phyloP scores from a whole-genome alignment of 495 filamentous ascomycete species.

The Trichoderma virens region DNA sequence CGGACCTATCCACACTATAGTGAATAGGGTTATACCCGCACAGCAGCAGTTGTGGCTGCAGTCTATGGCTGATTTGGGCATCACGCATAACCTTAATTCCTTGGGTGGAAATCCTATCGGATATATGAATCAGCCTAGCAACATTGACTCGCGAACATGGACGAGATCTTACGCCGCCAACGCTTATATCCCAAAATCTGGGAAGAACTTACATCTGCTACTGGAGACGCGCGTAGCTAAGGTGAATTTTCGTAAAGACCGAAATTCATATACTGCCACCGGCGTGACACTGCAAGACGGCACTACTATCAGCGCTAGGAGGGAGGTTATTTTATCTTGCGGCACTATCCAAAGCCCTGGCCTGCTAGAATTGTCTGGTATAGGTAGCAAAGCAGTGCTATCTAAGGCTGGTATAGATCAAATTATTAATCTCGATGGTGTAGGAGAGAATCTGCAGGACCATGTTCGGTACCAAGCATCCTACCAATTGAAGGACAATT shows the following conservation, averaged over 20 bases:
- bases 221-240: conserved; percentile 18
- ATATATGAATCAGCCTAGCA: conserved; percentile 30
- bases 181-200: conserved; percentile 19
- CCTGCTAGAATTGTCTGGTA: conserved; percentile 47
- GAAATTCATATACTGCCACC: conserved; percentile 15
- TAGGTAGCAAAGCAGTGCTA: conserved; percentile 40
- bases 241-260: conserved; percentile 16
- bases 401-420: conserved; percentile 33
- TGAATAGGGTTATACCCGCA: conserved; percentile 26
- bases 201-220: conserved; percentile 17
- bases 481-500: conserved; percentile 14
- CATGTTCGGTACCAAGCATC: conserved; percentile 20
- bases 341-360: conserved; percentile 52
- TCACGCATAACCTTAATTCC: conserved; percentile 25
- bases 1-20: conserved; percentile 26
- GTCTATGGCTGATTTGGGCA: conserved; percentile 19
- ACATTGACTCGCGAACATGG: conserved; percentile 27
- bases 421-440: conserved; percentile 42
- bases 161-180: conserved; percentile 32
- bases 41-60: conserved; percentile 25
- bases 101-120: conserved; percentile 31
- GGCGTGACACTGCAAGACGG: conserved; percentile 25
- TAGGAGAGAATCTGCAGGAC: conserved; percentile 54
- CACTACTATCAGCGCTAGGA: conserved; percentile 29
- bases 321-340: conserved; percentile 53